Conservation (phyloP, 2,329 filamentous ascomycete species). For the Aspergillus sp. region DNA sequence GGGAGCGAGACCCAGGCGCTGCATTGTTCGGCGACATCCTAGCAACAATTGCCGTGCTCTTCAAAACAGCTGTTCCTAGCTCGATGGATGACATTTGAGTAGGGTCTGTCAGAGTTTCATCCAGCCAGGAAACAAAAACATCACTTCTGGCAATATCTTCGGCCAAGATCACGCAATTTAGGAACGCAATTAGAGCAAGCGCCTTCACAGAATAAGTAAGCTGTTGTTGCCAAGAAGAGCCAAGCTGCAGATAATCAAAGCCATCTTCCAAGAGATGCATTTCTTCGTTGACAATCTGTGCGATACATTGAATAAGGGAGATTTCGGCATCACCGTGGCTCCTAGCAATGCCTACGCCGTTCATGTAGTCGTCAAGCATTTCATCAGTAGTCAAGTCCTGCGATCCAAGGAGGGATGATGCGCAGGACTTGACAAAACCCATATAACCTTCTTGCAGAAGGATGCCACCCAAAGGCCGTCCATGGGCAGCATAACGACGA, state of each 20-base stretch:
- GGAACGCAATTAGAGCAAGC: slow-evolving; percentile 68
- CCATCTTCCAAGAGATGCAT: slow-evolving; percentile 81
- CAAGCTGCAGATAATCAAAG: slow-evolving; percentile 80
- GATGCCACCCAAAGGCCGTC: slow-evolving; percentile 82
- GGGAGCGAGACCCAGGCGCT: slow-evolving; percentile 64
- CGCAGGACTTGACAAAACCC: slow-evolving; percentile 69
- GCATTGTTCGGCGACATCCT: slow-evolving; percentile 65
- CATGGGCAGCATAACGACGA: slow-evolving; percentile 70
- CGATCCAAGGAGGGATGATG: slow-evolving; percentile 61
- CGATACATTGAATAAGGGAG: slow-evolving; percentile 49
- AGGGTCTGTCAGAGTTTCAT: slow-evolving; percentile 68
- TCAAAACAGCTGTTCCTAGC: slow-evolving; percentile 69
- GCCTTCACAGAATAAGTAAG: slow-evolving; percentile 81
- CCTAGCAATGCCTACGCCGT: slow-evolving; percentile 43
- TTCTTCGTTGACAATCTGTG: slow-evolving; percentile 68
- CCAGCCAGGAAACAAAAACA: slow-evolving; percentile 72
- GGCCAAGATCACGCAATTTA: slow-evolving; percentile 77
- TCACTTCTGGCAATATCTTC: slow-evolving; percentile 75
- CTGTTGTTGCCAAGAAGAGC: slow-evolving; percentile 76
- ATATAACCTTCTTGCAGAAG: slow-evolving; percentile 83
- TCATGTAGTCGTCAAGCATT: slow-evolving; percentile 66
- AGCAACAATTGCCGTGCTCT: slow-evolving; percentile 73
- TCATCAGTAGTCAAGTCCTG: slow-evolving; percentile 53
- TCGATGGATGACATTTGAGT: slow-evolving; percentile 73
- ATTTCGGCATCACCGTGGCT: slow-evolving; percentile 32